These are phyloP conservation scores for Thalassiosira mediterranea DNA, from an alignment of 352 stramenopile genomes.

Conservation along the genomic window DNA sequence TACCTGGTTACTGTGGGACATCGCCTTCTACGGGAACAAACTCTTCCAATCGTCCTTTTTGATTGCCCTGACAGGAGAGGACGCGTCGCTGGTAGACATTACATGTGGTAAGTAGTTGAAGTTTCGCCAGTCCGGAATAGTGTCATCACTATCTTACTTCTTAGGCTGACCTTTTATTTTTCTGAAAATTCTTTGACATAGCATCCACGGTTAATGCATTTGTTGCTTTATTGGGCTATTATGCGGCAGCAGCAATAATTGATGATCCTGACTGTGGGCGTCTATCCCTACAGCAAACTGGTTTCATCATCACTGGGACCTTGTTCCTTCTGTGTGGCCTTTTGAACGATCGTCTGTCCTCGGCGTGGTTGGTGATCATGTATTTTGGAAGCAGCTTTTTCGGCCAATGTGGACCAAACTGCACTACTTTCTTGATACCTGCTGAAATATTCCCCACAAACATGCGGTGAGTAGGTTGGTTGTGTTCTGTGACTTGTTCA, in stretches of 20 bases:
- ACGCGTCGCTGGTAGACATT: slow-evolving; percentile 61
- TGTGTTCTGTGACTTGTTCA: not conserved
- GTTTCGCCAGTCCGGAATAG: no score
- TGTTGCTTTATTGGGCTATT: slow-evolving; percentile 81
- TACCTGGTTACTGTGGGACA: slow-evolving; percentile 77
- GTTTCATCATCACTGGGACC: slow-evolving; percentile 74
- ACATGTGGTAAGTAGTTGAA: no score
- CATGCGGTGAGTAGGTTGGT: slow-evolving; percentile 9
- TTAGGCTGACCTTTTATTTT: no score
- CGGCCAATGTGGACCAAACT: slow-evolving; percentile 82
- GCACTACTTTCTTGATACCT: slow-evolving; percentile 89
- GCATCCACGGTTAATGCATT: slow-evolving; percentile 74
- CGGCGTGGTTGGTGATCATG: slow-evolving; percentile 59
- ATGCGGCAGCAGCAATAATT: slow-evolving; percentile 70
- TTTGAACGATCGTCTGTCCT: slow-evolving; percentile 58
- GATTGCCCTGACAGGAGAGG: slow-evolving; percentile 61
- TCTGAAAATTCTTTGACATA: no score
- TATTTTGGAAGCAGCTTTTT: slow-evolving; percentile 81
- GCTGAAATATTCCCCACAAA: slow-evolving; percentile 90
- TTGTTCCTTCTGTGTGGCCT: slow-evolving; percentile 77
- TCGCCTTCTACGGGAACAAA: slow-evolving; percentile 84
- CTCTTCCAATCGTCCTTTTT: slow-evolving; percentile 81
- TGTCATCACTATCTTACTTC: no score
- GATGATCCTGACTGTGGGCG: slow-evolving; percentile 72
- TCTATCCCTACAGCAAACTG: slow-evolving; percentile 64